These are phyloP conservation scores for Nothophaeocryptopus gaeumannii DNA, from an alignment of 2,329 filamentous ascomycete genomes.

Conservation along the genomic window DNA sequence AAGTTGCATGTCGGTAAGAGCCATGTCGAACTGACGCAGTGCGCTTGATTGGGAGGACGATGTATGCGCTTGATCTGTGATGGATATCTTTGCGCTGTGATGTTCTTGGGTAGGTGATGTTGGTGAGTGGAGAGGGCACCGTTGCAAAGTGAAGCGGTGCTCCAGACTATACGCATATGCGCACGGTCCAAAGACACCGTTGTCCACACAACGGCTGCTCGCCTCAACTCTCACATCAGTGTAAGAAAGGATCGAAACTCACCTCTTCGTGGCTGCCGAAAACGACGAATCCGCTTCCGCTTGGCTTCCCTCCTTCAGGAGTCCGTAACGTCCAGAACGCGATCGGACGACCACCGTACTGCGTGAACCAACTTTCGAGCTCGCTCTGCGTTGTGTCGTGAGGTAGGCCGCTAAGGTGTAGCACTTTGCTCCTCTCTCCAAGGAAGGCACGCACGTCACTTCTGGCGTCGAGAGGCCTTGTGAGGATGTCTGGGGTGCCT, in stretches of 20 bases:
- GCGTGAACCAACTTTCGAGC: conserved; percentile 98
- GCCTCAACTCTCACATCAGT: conserved; percentile 8
- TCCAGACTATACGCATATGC: background rate
- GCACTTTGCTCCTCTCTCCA: conserved; percentile 92
- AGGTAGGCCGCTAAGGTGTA: conserved; percentile 95
- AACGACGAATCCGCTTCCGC: conserved; percentile 93
- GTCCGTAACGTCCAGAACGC: conserved; percentile 98
- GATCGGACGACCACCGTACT: conserved; percentile 95
- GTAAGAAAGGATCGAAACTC: conserved; percentile 41
- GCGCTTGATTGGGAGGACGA: background rate
- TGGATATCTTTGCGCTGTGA: too few species aligned
- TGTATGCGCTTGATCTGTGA: background rate
- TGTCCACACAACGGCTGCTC: conserved; percentile 6
- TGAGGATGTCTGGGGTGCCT: conserved; percentile 92
- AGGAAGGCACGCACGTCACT: conserved; percentile 96
- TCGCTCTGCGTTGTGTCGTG: conserved; percentile 99
- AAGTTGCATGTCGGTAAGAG: conserved; percentile 7
- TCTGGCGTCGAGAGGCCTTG: conserved; percentile 91
- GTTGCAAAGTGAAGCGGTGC: too few species aligned
- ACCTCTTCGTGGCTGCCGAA: conserved; percentile 99
- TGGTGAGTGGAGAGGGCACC: background rate
- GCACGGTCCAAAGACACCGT: conserved; percentile 10
- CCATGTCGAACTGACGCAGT: background rate
- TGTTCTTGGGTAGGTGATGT: too few species aligned
- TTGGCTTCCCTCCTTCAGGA: conserved; percentile 99